Evolutionary conservation across 257 asterid genomes (phyloP).

Genomic region (Penstemon eatonii): DNA sequence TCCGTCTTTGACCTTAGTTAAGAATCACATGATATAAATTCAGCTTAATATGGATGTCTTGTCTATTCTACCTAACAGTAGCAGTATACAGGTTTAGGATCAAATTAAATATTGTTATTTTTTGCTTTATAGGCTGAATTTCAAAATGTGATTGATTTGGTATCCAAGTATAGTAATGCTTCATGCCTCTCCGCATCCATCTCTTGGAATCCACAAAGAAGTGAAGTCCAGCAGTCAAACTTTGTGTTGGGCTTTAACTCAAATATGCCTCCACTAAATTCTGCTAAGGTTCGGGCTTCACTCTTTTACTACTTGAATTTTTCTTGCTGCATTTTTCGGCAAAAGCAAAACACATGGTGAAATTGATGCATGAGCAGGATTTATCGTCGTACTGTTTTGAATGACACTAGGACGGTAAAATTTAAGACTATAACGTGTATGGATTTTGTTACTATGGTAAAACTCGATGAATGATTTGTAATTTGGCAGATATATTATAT

Average conservation of each 20-base stretch:
- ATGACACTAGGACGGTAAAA: background rate
- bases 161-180: conserved; percentile 65
- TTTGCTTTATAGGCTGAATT: conserved; percentile 68
- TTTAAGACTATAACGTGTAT: background rate
- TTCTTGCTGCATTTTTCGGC: background rate
- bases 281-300: conserved; percentile 63
- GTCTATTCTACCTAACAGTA: background rate
- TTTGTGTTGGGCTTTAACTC: conserved; percentile 85
- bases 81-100: background rate
- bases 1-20: background rate
- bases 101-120: background rate
- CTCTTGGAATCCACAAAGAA: conserved; percentile 88
- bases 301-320: conserved; percentile 19
- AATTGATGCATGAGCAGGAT: background rate
- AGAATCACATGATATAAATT: conserved; percentile 15
- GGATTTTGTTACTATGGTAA: background rate
- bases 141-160: conserved; percentile 71
- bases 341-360: background rate
- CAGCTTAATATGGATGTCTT: background rate
- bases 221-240: conserved; percentile 63
- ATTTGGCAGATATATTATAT: no score
- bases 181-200: conserved; percentile 73
- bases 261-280: conserved; percentile 62
- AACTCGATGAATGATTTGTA: no score
- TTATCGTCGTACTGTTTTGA: background rate